Evolutionary conservation across 768 basidiomycete genomes (phyloP), one percentile per base, ranked within the genome.

Genomic region (Lanmaoa rubissima): DNA sequence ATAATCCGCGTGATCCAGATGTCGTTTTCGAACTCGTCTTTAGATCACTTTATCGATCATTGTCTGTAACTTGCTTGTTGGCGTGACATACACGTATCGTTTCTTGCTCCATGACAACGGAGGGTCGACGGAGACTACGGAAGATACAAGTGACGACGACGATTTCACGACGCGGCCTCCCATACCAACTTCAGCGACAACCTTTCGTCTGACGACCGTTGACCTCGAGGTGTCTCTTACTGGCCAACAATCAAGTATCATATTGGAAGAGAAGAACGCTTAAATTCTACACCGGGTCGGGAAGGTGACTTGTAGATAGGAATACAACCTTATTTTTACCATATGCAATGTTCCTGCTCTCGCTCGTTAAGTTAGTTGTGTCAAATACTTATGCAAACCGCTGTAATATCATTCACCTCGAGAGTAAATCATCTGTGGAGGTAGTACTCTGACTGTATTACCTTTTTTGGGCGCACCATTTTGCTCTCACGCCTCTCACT

Each of bases 51-150:
- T 55, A 5, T 55, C 57, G 5, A 26, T 46, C 39, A 55, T 58
- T 24, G 49, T 58, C 48, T 61, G 56, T 32, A 61, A 61, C 26
- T 16, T 61, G 21, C 46, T 61, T 4, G 60, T 61, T 21, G 49
- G 46, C 26, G 60, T 61, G 16, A 61, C 56, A 36, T 61, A 17
- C 49, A 19, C 9, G 17, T 61, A 61, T 28, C 60, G 53, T 24
- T 24, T 46, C 32, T 51, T 45, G 39, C 35, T 31, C 32, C 31
- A 38, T 12, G 26, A 35, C 13, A 43, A 21, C 9, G 10, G 13
- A 12, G 21, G 13, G 6, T 28, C 17, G 4, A 9, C n/a, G 14
- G n/a, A 17, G 14, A 26, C 32, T 19, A n/a, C 45, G 36, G 49
- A 54, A 24, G 48, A 50, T 38, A 8, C 42, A 43, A 10, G 17